phyloP scores from a whole-genome alignment of 2,329 filamentous ascomycete genomes.

The Fusarium verticillioides region DNA sequence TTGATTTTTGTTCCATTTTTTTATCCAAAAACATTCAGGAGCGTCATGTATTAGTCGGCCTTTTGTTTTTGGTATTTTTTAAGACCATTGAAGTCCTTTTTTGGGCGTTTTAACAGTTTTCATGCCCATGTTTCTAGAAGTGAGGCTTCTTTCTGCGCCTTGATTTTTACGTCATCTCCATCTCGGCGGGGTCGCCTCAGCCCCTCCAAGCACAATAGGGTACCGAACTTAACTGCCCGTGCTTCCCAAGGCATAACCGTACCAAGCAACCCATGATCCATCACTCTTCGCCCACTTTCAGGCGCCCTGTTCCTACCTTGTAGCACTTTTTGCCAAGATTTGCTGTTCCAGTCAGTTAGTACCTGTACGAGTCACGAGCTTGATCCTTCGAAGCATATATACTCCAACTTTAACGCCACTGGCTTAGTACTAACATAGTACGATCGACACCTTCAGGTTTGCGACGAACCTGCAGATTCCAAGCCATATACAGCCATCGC shows the following conservation, averaged over 20 bases:
- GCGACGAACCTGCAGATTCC: neutral
- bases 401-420: neutral
- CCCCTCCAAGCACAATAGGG: conserved; percentile 33
- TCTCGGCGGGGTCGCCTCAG: conserved; percentile 28
- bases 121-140: neutral
- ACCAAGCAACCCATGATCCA: conserved; percentile 30
- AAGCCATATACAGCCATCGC: neutral
- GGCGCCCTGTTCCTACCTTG: conserved; percentile 26
- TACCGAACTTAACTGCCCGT: neutral
- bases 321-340: conserved; percentile 23
- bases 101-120: neutral
- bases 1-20: conserved; percentile 41
- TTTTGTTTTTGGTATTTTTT: neutral
- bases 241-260: conserved; percentile 6
- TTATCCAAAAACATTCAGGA: accelerated
- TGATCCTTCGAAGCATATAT: conserved; percentile 1
- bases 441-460: conserved; percentile 1
- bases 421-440: neutral
- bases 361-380: conserved; percentile 5
- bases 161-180: conserved; percentile 34
- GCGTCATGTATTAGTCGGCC: accelerated
- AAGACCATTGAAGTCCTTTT: neutral
- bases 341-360: conserved; percentile 6
- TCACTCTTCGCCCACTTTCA: conserved; percentile 31
- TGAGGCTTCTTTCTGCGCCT: conserved; percentile 14